Base-by-base conservation (phyloP, 2,329 filamentous ascomycete species). In the Aureobasidium sp. region DNA sequence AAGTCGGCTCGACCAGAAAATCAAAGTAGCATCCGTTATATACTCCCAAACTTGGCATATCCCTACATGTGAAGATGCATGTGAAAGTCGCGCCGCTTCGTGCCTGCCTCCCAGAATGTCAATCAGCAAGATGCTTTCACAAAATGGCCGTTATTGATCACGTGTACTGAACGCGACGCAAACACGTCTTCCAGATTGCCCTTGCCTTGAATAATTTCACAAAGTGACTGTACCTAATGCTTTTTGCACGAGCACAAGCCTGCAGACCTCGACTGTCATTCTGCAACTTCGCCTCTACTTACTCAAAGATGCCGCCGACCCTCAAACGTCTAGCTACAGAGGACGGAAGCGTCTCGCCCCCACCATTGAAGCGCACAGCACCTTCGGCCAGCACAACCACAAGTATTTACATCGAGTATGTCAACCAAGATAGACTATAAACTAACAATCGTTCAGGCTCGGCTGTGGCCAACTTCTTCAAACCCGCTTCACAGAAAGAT, bases 381-480 rank as follows among this genome's bases (percentile, higher is more conserved):
- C 77, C 79, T 60, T 78, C 81, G 9, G 22, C 57, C 3, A 79
- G 78, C 5, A 80, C 81, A 5, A 85, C 42, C 11, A 58, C 79
- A 37, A 82, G 81, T 83, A 58, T 5, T 37, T n/a, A 15, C 14
- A 24, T 11, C 15, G 8, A 42, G 6, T 9, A 1, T 19, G 14
- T 17, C 22, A 11, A 31, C 7, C 37, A 44, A 4, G 3, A 7
- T 33, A 3, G 31, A 9, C 45, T 54, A 22, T 6, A 0, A 3
- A 33, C 24, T 56, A 35, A 52, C 29, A 52, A 1, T 8, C 15
- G 1, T 5, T 12, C 66, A 90, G 87, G 85, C 72, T 84, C 75
- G 63, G 85, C 88, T 1, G 85, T 96, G 1, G 83, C 89, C 22
- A 90, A 83, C 60, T 97, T 97, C 78, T 97, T 97, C 75, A 96